Conservation (phyloP, 345 rosid genomes). For the Corymbia maculata region DNA sequence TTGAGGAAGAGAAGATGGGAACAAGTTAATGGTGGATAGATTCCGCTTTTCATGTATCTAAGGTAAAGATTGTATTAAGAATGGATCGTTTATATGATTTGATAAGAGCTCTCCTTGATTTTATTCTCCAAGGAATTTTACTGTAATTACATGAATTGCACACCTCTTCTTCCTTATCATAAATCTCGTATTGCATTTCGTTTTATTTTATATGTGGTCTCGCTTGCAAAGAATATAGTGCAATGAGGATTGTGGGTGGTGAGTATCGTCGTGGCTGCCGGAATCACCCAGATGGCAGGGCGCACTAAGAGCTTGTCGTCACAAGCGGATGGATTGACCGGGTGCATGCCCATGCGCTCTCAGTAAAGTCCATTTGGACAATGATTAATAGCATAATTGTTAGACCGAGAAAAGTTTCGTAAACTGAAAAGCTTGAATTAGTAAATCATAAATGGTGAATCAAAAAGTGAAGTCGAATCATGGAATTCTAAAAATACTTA, state of each 20-base stretch:
- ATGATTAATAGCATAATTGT: not conserved
- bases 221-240: not conserved
- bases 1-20: not conserved
- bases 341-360: not conserved
- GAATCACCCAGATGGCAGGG: not conserved
- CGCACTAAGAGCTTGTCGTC: not conserved
- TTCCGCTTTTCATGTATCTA: not conserved
- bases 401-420: not conserved
- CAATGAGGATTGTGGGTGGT: not conserved
- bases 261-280: not conserved
- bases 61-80: too few species aligned
- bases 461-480: not conserved
- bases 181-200: not conserved
- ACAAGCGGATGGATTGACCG: not conserved
- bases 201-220: not conserved
- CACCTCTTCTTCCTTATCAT: not conserved
- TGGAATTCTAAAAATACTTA: not conserved
- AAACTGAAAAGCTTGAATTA: not conserved
- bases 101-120: not conserved
- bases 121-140: not conserved
- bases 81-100: not conserved
- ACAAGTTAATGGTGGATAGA: not conserved
- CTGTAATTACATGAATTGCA: not conserved
- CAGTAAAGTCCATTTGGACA: not conserved
- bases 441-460: not conserved